phyloP scores from a whole-genome alignment of 805 yeast genomes.

The Brettanomyces sp. region DNA sequence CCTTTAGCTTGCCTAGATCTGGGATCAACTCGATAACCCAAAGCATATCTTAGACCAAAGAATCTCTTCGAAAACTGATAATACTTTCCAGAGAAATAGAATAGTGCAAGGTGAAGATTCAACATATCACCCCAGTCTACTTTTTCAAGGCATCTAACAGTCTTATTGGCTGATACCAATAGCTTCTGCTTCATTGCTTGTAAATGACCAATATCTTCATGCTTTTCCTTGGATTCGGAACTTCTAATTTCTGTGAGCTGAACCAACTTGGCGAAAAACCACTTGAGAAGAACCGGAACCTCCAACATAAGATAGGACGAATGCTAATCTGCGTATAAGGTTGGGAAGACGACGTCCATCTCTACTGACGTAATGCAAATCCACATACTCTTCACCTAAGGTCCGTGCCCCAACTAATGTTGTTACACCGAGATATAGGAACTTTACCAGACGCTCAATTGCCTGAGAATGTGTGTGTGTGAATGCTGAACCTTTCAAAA shows the following conservation, averaged over 20 bases:
- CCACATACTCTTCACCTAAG: conserved; percentile 91
- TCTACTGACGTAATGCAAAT: conserved; percentile 54
- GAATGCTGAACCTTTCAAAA: conserved; percentile 53
- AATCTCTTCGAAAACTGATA: conserved; percentile 70
- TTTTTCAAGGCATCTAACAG: conserved; percentile 25
- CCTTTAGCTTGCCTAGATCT: conserved; percentile 33
- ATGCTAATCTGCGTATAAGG: conserved; percentile 40
- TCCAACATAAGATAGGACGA: conserved; percentile 45
- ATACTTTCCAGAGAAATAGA: conserved; percentile 76
- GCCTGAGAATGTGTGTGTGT: conserved; percentile 56
- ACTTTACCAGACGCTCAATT: conserved; percentile 46
- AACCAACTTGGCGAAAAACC: background rate
- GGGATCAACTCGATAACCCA: conserved; percentile 50
- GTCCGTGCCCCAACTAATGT: conserved; percentile 73
- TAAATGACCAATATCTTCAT: background rate
- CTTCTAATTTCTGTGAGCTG: background rate
- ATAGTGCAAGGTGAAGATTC: conserved; percentile 69
- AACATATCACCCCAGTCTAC: conserved; percentile 41
- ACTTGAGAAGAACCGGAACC: background rate
- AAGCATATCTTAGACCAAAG: conserved; percentile 71
- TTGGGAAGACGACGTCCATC: conserved; percentile 42
- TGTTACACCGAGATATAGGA: conserved; percentile 63
- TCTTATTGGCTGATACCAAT: conserved; percentile 5
- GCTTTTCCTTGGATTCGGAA: background rate
- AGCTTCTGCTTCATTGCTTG: conserved; percentile 4